Conservation (phyloP, 2,329 filamentous ascomycete species). For the Bipolaris gigantea region DNA sequence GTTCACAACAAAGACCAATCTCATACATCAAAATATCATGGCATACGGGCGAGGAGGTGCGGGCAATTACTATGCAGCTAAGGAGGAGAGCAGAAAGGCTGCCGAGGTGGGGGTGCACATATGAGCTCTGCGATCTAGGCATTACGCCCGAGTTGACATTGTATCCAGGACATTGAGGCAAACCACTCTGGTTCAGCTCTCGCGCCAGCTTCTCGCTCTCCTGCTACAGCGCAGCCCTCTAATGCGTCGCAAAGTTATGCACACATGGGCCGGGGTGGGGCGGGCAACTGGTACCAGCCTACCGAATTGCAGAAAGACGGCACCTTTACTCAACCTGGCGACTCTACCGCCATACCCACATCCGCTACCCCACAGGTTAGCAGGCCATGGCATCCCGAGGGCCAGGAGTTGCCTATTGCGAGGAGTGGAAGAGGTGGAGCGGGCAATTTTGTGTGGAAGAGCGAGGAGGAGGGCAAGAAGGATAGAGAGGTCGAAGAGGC, state of each 20-base stretch:
- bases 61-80: slow-evolving; percentile 48
- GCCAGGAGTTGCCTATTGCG: slow-evolving; percentile 40
- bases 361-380: slow-evolving; percentile 30
- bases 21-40: slow-evolving; percentile 18
- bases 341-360: slow-evolving; percentile 35
- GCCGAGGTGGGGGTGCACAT: slow-evolving; percentile 30
- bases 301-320: slow-evolving; percentile 45
- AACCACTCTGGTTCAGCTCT: slow-evolving; percentile 30
- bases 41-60: slow-evolving; percentile 50
- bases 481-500: slow-evolving; percentile 31
- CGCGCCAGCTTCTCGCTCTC: slow-evolving; percentile 11
- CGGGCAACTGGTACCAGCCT: slow-evolving; percentile 53
- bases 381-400: slow-evolving; percentile 42
- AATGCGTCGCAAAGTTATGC: slow-evolving; percentile 45
- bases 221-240: slow-evolving; percentile 17
- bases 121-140: not conserved
- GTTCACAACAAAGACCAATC: not conserved
- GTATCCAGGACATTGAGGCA: slow-evolving; percentile 46
- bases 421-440: slow-evolving; percentile 50
- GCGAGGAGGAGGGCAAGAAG: slow-evolving; percentile 36
- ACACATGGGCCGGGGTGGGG: slow-evolving; percentile 50
- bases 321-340: slow-evolving; percentile 38
- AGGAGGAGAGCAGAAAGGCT: slow-evolving; percentile 36
- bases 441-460: slow-evolving; percentile 51
- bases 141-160: slow-evolving; percentile 1